A percentile compares a stretch with the other conserved stretches of the same genome.
phyloP scores from a whole-genome alignment of 495 filamentous ascomycete genomes.

The Hypoxylon trugodes region DNA sequence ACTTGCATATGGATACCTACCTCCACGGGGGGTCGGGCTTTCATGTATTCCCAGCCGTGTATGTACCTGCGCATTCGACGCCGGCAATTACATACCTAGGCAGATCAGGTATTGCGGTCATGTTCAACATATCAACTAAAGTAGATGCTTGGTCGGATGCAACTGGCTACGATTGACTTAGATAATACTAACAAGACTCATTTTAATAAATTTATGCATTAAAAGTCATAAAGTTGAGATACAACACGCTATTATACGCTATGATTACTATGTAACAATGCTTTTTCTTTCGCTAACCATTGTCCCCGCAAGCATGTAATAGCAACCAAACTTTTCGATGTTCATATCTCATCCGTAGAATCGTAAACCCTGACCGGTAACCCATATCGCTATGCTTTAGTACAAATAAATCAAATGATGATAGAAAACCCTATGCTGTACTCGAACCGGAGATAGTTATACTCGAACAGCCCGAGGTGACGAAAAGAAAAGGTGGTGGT shows the following conservation, averaged over 20 bases:
- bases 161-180: too few relatives aligned
- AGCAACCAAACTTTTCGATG: slow-evolving; percentile 19
- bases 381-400: slow-evolving; percentile 29
- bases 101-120: too few relatives aligned
- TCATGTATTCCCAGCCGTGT: too few relatives aligned
- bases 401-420: slow-evolving; percentile 2
- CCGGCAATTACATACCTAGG: too few relatives aligned
- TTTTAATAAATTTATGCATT: slow-evolving; percentile 4
- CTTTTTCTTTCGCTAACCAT: slow-evolving; percentile 12
- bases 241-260: slow-evolving; percentile 23
- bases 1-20: too few relatives aligned
- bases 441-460: neutral
- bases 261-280: slow-evolving; percentile 19
- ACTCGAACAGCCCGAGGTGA: neutral
- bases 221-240: slow-evolving; percentile 1
- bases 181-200: neutral
- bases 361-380: slow-evolving; percentile 12
- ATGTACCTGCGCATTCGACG: too few relatives aligned
- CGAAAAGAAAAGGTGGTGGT: neutral
- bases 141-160: too few relatives aligned
- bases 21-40: too few relatives aligned
- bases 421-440: neutral
- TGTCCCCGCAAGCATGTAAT: neutral
- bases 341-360: slow-evolving; percentile 24
- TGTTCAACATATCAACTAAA: too few relatives aligned